Conservation (phyloP, 1,284 basidiomycete genomes). For the Porodaedalea pini region DNA sequence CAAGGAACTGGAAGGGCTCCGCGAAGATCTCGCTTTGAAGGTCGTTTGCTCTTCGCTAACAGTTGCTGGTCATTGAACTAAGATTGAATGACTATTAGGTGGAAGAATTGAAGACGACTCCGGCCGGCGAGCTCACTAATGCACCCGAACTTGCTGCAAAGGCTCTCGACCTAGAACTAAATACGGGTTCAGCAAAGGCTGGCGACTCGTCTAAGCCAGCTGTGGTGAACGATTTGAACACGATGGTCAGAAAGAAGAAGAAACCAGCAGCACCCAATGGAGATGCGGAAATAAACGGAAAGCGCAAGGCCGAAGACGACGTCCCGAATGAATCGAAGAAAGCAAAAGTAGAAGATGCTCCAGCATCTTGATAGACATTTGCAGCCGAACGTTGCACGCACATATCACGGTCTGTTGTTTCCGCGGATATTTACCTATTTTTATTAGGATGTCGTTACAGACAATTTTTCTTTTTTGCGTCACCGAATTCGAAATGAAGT, state of each 20-base stretch:
- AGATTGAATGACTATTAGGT: conserved; percentile 44
- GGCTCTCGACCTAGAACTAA: conserved; percentile 66
- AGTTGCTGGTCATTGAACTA: not conserved
- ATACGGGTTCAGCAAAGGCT: conserved; percentile 33
- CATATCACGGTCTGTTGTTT: not conserved
- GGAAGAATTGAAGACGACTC: conserved; percentile 80
- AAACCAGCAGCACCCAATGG: conserved; percentile 39
- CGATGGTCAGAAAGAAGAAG: conserved; percentile 84
- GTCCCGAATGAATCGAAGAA: conserved; percentile 59
- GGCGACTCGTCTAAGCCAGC: conserved; percentile 30
- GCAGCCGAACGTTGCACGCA: not conserved
- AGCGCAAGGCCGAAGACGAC: conserved; percentile 69
- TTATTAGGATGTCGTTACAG: conserved; percentile 8
- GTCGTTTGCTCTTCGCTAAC: conserved; percentile 35
- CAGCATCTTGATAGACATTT: conserved; percentile 5
- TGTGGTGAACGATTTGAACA: conserved; percentile 75
- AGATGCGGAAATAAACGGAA: conserved; percentile 33
- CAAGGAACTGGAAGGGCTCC: conserved; percentile 72
- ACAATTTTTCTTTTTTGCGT: not conserved
- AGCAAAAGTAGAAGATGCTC: conserved; percentile 48
- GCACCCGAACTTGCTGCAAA: conserved; percentile 65
- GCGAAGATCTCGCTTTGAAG: conserved; percentile 79
- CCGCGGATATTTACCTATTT: conserved; percentile 7
- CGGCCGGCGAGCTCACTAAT: conserved; percentile 53
- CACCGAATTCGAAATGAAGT: not conserved